phyloP scores from a whole-genome alignment of 1,284 basidiomycete genomes.

The Naganishia sp. region DNA sequence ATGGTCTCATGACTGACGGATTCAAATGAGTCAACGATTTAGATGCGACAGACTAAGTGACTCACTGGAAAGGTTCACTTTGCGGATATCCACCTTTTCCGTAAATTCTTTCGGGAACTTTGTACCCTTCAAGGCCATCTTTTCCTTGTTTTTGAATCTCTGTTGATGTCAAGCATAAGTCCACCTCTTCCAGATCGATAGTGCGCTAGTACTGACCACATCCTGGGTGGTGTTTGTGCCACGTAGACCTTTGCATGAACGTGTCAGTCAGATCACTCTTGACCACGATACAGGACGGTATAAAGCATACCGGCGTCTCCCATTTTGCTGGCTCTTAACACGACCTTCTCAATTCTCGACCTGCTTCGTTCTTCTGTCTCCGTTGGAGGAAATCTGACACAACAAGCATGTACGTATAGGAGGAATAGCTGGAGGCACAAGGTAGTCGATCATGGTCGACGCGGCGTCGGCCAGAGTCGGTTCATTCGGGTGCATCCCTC shows the following conservation, averaged over 20 bases:
- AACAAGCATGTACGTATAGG: too few relatives aligned
- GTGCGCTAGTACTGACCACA: slow-evolving; percentile 37
- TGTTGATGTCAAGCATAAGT: slow-evolving; percentile 30
- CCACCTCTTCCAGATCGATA: not conserved
- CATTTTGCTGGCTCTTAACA: slow-evolving; percentile 14
- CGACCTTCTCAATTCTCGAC: too few relatives aligned
- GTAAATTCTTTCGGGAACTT: slow-evolving; percentile 89
- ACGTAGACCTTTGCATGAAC: slow-evolving; percentile 39
- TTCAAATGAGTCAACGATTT: too few relatives aligned
- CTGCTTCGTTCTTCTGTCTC: too few relatives aligned
- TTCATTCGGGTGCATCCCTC: too few relatives aligned
- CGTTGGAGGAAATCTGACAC: too few relatives aligned
- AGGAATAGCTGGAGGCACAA: too few relatives aligned
- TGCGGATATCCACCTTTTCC: slow-evolving; percentile 90
- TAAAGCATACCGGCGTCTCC: slow-evolving; percentile 26
- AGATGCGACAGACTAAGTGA: too few relatives aligned
- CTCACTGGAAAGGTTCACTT: slow-evolving; percentile 79
- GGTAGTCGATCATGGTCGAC: too few relatives aligned
- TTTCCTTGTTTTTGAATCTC: slow-evolving; percentile 94
- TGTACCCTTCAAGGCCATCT: slow-evolving; percentile 79
- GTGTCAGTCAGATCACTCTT: not conserved
- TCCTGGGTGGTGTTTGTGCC: slow-evolving; percentile 47
- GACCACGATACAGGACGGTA: not conserved
- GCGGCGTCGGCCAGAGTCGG: too few relatives aligned
- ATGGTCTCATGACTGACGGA: slow-evolving; percentile 68